phyloP scores from a whole-genome alignment of 352 stramenopile species.

The Globisporangium cystogenes region DNA sequence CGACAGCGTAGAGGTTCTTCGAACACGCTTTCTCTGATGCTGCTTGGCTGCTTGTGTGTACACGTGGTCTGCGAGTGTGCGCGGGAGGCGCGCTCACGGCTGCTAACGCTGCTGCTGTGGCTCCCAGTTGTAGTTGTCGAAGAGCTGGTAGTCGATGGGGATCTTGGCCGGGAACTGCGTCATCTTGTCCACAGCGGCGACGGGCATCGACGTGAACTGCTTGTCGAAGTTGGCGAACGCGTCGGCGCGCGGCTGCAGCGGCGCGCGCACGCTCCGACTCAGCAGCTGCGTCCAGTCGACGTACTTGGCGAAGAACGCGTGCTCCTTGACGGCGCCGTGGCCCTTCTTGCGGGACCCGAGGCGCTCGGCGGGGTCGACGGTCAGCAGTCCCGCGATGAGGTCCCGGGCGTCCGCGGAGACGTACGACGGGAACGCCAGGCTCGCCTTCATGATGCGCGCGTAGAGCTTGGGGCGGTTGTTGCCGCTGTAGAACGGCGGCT shows the following conservation, averaged over 20 bases:
- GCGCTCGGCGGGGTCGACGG: constrained; percentile 43
- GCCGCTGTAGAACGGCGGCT: constrained; percentile 82
- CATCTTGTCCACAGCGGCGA: constrained; percentile 69
- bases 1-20: not conserved
- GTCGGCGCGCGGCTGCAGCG: constrained; percentile 57
- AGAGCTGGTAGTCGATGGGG: constrained; percentile 77
- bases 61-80: not conserved
- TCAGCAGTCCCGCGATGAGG: constrained; percentile 48
- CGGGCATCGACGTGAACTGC: constrained; percentile 80
- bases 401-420: constrained; percentile 40
- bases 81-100: not conserved
- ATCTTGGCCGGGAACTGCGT: constrained; percentile 69
- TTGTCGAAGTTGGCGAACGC: constrained; percentile 84
- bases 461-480: constrained; percentile 54
- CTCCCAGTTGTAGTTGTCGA: constrained; percentile 86
- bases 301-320: constrained; percentile 66
- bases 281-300: constrained; percentile 57
- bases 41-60: not conserved
- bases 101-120: constrained; percentile 18
- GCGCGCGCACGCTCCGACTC: constrained; percentile 37
- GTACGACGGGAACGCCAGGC: constrained; percentile 43
- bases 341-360: constrained; percentile 39
- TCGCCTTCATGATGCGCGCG: constrained; percentile 45
- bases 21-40: constrained; percentile 1
- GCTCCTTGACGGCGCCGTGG: constrained; percentile 46